Evolutionary conservation across 1,284 basidiomycete genomes (phyloP).

Genomic region (Fomitopsis schrenkii): DNA sequence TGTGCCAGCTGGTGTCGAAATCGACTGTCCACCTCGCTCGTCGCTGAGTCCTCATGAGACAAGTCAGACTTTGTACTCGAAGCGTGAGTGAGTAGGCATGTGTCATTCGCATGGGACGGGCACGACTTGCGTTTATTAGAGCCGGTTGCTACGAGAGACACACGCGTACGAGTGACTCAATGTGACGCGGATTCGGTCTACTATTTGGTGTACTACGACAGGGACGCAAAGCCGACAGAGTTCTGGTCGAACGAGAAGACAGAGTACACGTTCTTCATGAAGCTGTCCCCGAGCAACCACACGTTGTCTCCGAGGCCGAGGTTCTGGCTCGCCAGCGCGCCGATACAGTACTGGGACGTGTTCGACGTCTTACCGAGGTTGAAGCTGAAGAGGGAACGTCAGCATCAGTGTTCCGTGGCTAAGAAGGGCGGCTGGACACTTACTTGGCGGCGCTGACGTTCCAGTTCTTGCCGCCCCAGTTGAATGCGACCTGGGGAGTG

Average conservation of each 20-base stretch:
- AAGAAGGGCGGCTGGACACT: neutral
- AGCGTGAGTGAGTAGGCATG: no score
- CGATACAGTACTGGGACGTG: neutral
- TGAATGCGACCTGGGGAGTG: conserved; percentile 9
- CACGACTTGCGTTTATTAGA: no score
- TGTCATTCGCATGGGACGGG: no score
- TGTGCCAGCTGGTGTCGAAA: no score
- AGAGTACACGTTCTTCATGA: neutral
- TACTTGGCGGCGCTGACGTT: neutral
- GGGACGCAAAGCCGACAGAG: neutral
- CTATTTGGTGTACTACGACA: neutral
- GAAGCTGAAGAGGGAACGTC: neutral
- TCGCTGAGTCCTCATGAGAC: no score
- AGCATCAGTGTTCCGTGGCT: neutral
- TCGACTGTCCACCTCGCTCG: no score
- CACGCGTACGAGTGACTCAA: no score
- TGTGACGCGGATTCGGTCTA: no score
- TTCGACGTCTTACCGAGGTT: neutral
- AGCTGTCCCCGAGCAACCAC: neutral
- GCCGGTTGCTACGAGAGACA: no score
- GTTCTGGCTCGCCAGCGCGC: neutral
- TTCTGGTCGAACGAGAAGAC: neutral
- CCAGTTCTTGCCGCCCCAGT: neutral
- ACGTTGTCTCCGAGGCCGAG: neutral
- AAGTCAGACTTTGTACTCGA: no score